Percentiles rank a stretch among this genome's conserved stretches.
These are phyloP conservation scores for Didymella exigua DNA, from an alignment of 2,329 filamentous ascomycete genomes.

Conservation along the genomic window DNA sequence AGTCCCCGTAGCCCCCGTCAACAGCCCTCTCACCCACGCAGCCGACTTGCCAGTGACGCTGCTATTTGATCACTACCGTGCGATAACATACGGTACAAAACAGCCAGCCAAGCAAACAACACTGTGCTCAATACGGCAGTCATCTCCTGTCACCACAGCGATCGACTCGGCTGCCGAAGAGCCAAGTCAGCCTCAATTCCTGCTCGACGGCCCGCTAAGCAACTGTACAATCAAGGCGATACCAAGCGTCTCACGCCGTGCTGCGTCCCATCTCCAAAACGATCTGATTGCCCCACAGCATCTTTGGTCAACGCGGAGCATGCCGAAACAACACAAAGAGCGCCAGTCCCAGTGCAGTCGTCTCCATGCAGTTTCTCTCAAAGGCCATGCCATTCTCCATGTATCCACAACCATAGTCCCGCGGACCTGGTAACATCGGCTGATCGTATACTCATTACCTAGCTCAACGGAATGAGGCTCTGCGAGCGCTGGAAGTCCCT, in stretches of 20 bases:
- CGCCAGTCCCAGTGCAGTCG: not conserved
- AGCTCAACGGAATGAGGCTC: slow-evolving; percentile 9
- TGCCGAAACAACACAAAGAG: not conserved
- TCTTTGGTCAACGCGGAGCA: not conserved
- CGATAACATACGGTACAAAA: not conserved
- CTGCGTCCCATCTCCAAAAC: not conserved
- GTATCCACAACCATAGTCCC: slow-evolving; percentile 3
- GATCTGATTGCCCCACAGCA: not conserved
- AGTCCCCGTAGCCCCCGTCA: not conserved
- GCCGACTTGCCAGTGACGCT: not conserved
- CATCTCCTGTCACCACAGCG: slow-evolving; percentile 9
- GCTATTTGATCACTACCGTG: not conserved
- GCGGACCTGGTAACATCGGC: slow-evolving; percentile 7
- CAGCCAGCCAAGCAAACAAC: slow-evolving; percentile 2
- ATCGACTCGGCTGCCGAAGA: not conserved
- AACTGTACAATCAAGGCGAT: not conserved
- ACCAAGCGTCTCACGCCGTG: slow-evolving; percentile 2
- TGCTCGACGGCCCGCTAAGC: not conserved
- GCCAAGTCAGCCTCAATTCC: not conserved
- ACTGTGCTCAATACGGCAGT: not conserved
- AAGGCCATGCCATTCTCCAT: not conserved
- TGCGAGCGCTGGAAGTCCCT: slow-evolving; percentile 5
- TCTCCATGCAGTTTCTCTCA: not conserved
- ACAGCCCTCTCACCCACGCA: not conserved
- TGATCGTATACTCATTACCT: slow-evolving; percentile 5